Conservation (phyloP, 1,284 basidiomycete genomes). For the Megacollybia platyphylla region DNA sequence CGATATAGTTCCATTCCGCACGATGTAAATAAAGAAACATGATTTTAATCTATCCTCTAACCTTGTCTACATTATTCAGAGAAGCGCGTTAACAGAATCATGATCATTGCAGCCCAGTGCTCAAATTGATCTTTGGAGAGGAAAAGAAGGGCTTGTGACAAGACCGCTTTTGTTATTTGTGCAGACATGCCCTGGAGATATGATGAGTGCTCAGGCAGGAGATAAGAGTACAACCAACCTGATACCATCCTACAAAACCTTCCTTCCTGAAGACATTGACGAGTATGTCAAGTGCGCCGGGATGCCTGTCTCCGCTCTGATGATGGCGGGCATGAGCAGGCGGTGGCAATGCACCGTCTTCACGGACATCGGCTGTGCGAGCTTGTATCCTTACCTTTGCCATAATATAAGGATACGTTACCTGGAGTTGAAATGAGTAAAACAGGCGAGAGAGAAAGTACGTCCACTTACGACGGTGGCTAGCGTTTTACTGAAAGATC, state of each 20-base stretch:
- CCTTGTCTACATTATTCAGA: not conserved
- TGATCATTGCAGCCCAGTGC: conserved; percentile 57
- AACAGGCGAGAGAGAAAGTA: conserved; percentile 1
- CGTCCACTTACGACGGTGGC: conserved; percentile 74
- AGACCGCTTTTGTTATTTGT: conserved; percentile 67
- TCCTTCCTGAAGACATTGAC: conserved; percentile 61
- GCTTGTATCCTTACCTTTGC: conserved; percentile 97
- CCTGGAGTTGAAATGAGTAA: conserved; percentile 26
- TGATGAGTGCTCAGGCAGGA: not conserved
- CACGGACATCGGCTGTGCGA: conserved; percentile 39
- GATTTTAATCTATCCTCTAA: too few species aligned
- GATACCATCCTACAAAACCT: conserved; percentile 89
- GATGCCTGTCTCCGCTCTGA: conserved; percentile 31
- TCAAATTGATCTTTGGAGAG: conserved; percentile 77
- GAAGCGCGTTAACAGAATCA: conserved; percentile 33
- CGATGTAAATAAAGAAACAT: not conserved
- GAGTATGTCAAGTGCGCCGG: conserved; percentile 71
- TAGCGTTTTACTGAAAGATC: conserved; percentile 91
- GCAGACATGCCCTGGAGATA: conserved; percentile 57
- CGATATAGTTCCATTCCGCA: not conserved
- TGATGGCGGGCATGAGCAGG: conserved; percentile 22
- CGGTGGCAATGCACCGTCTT: conserved; percentile 22
- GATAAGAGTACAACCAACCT: conserved; percentile 36
- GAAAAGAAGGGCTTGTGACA: conserved; percentile 59
- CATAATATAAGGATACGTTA: conserved; percentile 90